phyloP scores from a whole-genome alignment of 257 asterid genomes.

The Solanum medicagineum region DNA sequence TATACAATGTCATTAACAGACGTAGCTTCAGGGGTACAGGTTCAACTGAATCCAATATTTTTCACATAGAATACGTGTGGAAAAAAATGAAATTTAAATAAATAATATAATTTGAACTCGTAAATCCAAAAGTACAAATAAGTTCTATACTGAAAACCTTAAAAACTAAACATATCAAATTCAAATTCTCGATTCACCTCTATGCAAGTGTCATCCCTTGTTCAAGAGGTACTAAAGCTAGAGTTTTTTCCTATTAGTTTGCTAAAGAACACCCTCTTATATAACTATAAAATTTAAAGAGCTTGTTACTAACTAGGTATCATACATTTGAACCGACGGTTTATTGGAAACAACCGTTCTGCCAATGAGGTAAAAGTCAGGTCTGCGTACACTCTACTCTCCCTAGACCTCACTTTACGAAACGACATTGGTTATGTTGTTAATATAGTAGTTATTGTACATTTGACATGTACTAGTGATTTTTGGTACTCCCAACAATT shows the following conservation, averaged over 20 bases:
- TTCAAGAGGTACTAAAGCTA: not conserved
- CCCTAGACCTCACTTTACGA: rapidly evolving
- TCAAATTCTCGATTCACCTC: not conserved
- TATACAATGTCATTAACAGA: not conserved
- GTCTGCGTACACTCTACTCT: not conserved
- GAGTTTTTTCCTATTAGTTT: not conserved
- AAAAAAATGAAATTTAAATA: not conserved
- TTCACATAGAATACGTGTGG: not conserved
- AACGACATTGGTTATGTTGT: rapidly evolving
- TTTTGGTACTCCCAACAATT: not conserved
- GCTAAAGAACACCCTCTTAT: not conserved
- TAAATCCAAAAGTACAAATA: not conserved
- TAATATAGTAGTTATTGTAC: not conserved
- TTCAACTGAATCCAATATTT: not conserved
- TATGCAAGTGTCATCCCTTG: not conserved
- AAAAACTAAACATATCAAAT: not conserved
- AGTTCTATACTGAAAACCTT: not conserved
- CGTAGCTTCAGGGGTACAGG: not conserved
- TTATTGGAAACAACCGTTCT: no score
- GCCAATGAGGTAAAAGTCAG: not conserved
- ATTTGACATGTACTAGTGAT: not conserved
- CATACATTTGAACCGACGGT: not conserved
- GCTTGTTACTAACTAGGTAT: not conserved
- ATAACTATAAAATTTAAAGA: not conserved
- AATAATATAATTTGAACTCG: not conserved